These are phyloP conservation scores for Chlamydomonas schloesseri DNA, from an alignment of 139 green algal species.

Conservation along the genomic window DNA sequence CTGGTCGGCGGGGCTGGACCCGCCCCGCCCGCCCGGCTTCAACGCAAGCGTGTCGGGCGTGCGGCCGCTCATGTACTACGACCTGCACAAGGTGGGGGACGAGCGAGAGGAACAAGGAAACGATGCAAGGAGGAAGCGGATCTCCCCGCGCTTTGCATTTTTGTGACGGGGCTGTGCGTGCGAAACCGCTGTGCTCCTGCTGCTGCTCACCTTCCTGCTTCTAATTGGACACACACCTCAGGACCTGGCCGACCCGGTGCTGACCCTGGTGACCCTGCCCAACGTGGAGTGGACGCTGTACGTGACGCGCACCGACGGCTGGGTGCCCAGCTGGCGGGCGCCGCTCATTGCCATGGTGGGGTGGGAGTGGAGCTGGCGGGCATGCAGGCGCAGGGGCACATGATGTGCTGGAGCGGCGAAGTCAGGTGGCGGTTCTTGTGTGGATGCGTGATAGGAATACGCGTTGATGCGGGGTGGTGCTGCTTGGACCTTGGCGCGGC, in stretches of 20 bases:
- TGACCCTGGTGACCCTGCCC: slow-evolving; percentile 21
- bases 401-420: too few species aligned
- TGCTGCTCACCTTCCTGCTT: too few species aligned
- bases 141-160: too few species aligned
- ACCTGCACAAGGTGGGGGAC: neutral
- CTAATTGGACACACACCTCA: neutral
- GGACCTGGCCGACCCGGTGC: slow-evolving; percentile 3
- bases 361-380: neutral
- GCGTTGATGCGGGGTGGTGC: too few species aligned
- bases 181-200: too few species aligned
- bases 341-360: slow-evolving; percentile 35
- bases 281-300: slow-evolving; percentile 49
- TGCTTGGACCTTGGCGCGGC: too few species aligned
- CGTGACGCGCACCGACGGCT: slow-evolving; percentile 25
- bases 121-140: too few species aligned
- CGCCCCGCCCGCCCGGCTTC: slow-evolving; percentile 9
- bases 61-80: slow-evolving; percentile 37
- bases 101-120: too few species aligned
- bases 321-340: slow-evolving; percentile 20
- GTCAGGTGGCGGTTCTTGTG: too few species aligned
- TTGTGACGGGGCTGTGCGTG: too few species aligned
- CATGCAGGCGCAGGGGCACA: neutral
- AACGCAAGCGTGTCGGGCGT: neutral
- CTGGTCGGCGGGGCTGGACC: slow-evolving; percentile 9
- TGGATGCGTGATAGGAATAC: too few species aligned